Evolutionary conservation across 768 basidiomycete species (phyloP).

Genomic region (Ramaria sp.): DNA sequence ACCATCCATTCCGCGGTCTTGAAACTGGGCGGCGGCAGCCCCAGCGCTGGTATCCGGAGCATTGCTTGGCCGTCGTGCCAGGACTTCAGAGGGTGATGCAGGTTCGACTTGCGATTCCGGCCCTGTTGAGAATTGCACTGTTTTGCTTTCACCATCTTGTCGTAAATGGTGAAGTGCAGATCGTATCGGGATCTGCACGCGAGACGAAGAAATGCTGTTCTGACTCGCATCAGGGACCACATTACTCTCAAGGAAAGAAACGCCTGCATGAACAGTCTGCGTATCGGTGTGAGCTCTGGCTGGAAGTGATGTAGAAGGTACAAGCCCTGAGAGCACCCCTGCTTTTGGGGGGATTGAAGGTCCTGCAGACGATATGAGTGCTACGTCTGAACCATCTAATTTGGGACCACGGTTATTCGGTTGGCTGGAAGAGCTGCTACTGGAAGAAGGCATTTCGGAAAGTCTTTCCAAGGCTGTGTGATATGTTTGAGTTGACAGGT

Average conservation of each 20-base stretch:
- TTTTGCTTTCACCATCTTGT: conserved; percentile 19
- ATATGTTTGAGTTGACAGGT: background rate
- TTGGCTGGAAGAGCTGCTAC: background rate
- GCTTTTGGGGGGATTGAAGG: background rate
- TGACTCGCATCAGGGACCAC: background rate
- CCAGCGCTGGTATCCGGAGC: conserved; percentile 57
- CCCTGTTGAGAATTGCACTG: conserved; percentile 13
- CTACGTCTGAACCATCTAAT: background rate
- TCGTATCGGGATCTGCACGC: background rate
- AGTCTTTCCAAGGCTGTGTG: background rate
- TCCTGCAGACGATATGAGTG: background rate
- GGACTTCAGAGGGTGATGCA: conserved; percentile 52
- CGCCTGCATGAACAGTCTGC: background rate
- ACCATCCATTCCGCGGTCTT: conserved; percentile 12
- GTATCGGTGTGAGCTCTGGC: background rate
- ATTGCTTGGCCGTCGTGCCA: conserved; percentile 47
- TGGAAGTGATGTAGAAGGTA: background rate
- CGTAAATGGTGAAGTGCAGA: conserved; percentile 26
- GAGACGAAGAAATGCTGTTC: background rate
- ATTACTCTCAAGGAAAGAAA: too few relatives aligned
- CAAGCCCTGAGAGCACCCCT: background rate
- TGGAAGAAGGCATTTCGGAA: background rate
- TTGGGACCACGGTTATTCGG: background rate
- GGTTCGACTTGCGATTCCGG: conserved; percentile 23
- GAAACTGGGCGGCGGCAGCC: conserved; percentile 26